Conservation (phyloP, 371 early-diverging fungal species). For the Smittium culicis region DNA sequence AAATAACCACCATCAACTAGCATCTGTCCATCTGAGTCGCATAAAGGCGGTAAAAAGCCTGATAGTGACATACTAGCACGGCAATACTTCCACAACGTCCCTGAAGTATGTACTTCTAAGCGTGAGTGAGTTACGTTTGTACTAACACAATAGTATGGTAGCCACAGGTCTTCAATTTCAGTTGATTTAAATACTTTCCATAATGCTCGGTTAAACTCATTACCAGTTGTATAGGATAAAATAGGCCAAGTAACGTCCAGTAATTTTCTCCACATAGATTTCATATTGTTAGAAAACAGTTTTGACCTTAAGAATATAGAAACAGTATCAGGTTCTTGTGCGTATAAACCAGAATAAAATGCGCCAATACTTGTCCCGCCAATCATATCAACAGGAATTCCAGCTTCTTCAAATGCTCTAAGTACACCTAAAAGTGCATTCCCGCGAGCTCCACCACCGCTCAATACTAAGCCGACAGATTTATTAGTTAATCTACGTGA, state of each 20-base stretch:
- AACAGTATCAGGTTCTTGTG: constrained; percentile 75
- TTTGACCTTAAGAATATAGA: constrained; percentile 75
- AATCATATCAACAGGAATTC: constrained; percentile 95
- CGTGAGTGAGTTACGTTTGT: constrained; percentile 94
- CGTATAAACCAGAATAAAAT: constrained; percentile 93
- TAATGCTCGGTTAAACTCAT: too few relatives aligned
- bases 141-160: constrained; percentile 92
- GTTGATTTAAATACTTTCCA: too few relatives aligned
- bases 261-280: constrained; percentile 76
- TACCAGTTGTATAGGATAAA: too few relatives aligned
- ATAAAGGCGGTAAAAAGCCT: constrained; percentile 88
- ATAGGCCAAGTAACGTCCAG: constrained; percentile 96
- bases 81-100: constrained; percentile 94
- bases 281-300: constrained; percentile 66
- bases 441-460: constrained; percentile 99
- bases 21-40: constrained; percentile 81
- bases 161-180: constrained; percentile 96
- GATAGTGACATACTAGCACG: constrained; percentile 98
- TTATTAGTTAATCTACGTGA: constrained; percentile 85
- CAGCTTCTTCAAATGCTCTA: constrained; percentile 94
- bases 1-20: constrained; percentile 99
- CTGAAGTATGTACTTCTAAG: constrained; percentile 81
- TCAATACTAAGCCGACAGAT: constrained; percentile 95
- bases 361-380: constrained; percentile 98
- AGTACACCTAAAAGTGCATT: constrained; percentile 94